Base-by-base conservation (phyloP, 2,329 filamentous ascomycete species). In the Epichloe brachyelytri region DNA sequence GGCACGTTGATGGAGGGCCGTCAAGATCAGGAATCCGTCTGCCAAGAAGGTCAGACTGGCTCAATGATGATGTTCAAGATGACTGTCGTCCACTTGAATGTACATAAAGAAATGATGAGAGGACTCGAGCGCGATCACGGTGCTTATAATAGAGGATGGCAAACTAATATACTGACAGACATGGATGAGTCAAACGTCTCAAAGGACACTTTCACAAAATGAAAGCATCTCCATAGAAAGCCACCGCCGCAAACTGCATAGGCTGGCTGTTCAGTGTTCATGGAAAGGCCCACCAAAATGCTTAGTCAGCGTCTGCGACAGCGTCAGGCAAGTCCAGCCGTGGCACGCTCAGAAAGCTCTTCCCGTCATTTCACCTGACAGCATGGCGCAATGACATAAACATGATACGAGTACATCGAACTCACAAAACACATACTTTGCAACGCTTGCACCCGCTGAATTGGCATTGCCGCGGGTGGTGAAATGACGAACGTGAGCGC, bases 151-250 rank as follows among this genome's bases (percentile, higher is more conserved):
- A 39, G 15, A 14, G 47, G 26, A 33, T 39, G 48, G 36, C 14
- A 17, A 22, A 38, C 37, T 30, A 19, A 43, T 11, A 34, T 30
- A 34, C 30, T 4, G 10, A 30, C 22, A 17, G 36, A 3, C 45
- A 49, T 50, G 48, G 50, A 54, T 56, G 54, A 56, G 54, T 56
- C 48, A 51, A 53, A 7, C 20, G 36, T 6, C 39, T 36, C 15
- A 56, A 56, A 56, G 54, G 54, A 56, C 54, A 56, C 54, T 36
- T 56, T 19, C 17, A 41, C 39, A 17, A 49, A 51, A 45, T 49
- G 33, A 26, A 48, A 43, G 37, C 37, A 37, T 34, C n/a, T 48
- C 38, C 30, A 30, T 49, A 36, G 47, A 45, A 45, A 46, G 30
- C 34, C n/a, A 33, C 33, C 17, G 22, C 37, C 33, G 34, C 40